Conservation (phyloP, 1,284 basidiomycete genomes). For the Ustilago bromivora region DNA sequence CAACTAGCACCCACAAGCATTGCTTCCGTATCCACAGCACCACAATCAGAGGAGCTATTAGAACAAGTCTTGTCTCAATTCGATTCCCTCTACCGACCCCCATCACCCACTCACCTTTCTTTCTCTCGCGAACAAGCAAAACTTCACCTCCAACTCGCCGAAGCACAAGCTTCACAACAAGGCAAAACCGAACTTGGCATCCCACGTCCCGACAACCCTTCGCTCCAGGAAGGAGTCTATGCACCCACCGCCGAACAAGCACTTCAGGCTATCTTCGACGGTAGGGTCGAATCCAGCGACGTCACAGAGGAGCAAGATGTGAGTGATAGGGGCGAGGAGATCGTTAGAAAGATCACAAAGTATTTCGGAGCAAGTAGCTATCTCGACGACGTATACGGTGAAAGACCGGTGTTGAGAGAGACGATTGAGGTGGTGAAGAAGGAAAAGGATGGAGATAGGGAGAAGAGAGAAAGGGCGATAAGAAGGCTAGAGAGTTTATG, state of each 20-base stretch:
- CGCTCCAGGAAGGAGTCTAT: constrained; percentile 34
- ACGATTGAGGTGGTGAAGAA: constrained; percentile 25
- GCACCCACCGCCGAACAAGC: constrained; percentile 33
- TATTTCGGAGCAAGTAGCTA: constrained; percentile 27
- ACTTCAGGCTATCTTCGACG: constrained; percentile 15
- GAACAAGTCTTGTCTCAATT: constrained; percentile 13
- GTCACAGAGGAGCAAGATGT: constrained; percentile 7
- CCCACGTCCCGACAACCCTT: constrained; percentile 37
- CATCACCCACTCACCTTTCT: constrained; percentile 28
- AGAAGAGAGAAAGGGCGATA: constrained; percentile 34
- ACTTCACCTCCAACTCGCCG: constrained; percentile 32
- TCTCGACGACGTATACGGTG: constrained; percentile 43
- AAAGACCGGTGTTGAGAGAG: constrained; percentile 17
- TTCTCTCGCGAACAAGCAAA: constrained; percentile 40
- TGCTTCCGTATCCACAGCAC: not conserved
- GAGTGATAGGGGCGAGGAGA: constrained; percentile 7
- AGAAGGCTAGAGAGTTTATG: constrained; percentile 42
- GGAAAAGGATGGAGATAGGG: constrained; percentile 6
- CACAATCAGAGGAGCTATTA: not conserved
- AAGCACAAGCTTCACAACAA: constrained; percentile 29
- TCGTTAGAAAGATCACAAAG: constrained; percentile 30
- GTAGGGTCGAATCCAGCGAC: constrained; percentile 8
- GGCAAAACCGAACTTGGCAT: constrained; percentile 18
- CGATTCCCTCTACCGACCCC: constrained; percentile 24
- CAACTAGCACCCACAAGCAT: not conserved